Evolutionary conservation across 768 basidiomycete genomes (phyloP), one percentile per base, ranked within the genome.

Genomic region (Macrolepiota albuminosa): DNA sequence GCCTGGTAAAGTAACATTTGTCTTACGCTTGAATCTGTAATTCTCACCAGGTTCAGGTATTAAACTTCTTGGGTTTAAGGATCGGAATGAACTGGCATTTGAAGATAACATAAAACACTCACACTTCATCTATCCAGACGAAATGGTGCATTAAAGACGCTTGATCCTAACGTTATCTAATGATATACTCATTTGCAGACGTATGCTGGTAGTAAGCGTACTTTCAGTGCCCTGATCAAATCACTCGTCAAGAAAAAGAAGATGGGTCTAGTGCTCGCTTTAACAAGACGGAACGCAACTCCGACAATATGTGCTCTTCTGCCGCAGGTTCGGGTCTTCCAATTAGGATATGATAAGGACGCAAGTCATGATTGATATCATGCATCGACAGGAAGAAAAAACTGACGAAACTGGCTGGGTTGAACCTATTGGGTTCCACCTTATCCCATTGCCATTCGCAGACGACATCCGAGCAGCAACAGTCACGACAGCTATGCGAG

Each of bases 61-160:
- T 69, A 94, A 89, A 71, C 84, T 99, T 5, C 84, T 99, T 31
- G 97, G 97, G 5, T 98, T 98, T 78, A 94, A 95, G 69, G 79
- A 88, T 56, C 81, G 80, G 13, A 72, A 72, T 6, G 81, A 88
- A 63, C 79, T 98, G 1, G 73, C 75, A 1, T 90, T 95, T 64
- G 90, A 95, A 69, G 93, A 98, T 69, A 96, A 95, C 64, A 73
- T 97, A 68, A 96, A 93, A 68, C 95, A 98, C 72, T 88, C 95
- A 0, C 73, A 84, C 49, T 98, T 98, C 70, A 83, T 98, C 57
- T 92, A 93, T 70, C 97, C 97, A 0, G 88, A 95, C 67, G 97
- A 99, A 70, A 75, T 84, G 74, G 96, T 93, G 63, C 57, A 81
- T 71, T 5, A 36, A 42, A 18, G 40, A 26, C 54, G 9, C 18